Evolutionary conservation across 1,284 basidiomycete genomes (phyloP), one percentile per base, ranked within the genome.

Genomic region (Papiliotrema nemorosa): DNA sequence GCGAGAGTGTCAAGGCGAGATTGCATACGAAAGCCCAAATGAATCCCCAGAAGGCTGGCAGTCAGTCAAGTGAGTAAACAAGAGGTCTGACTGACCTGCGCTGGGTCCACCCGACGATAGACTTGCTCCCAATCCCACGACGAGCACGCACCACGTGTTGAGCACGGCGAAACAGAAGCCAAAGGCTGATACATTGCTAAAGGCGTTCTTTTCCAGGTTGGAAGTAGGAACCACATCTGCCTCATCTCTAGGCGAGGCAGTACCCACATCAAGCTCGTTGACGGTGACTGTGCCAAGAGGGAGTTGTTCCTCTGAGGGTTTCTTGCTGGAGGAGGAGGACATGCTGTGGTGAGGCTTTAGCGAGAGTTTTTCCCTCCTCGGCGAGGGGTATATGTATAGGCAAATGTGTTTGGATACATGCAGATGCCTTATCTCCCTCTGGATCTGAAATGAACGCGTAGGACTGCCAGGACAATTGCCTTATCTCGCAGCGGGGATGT

Each of bases 21-120:
- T 43, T 50, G 24, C 31, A 33, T 14, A 50, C 13, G 12, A 27
- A 36, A 14, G 48, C 48, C 37, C 41, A 52, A 7, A 47, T 31
- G 31, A 46, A 52, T 5, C 50, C 44, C 50, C 44, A 47, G 16
- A 46, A 10, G 20, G 38, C 50, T 52, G 27, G 7, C 5, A 18
- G 14, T 27, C 4, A 44, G 3, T 24, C 21, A 9, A n/a, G n/a
- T n/a, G n/a, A n/a, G n/a, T n/a, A n/a, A n/a, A n/a, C n/a, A n/a
- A n/a, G 22, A 18, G 40, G 16, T 36, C 18, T 3, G 2, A 21
- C 67, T 55, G 21, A 76, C 38, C 14, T 14, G 52, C 52, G 20
- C 41, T 53, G 18, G 47, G 47, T 4, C 52, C 52, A 12, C 52
- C 52, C 33, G 52, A 49, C 4, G 35, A 14, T n/a, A 53, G 36